phyloP scores from a whole-genome alignment of 805 yeast species.

The Candida nanaspora region DNA sequence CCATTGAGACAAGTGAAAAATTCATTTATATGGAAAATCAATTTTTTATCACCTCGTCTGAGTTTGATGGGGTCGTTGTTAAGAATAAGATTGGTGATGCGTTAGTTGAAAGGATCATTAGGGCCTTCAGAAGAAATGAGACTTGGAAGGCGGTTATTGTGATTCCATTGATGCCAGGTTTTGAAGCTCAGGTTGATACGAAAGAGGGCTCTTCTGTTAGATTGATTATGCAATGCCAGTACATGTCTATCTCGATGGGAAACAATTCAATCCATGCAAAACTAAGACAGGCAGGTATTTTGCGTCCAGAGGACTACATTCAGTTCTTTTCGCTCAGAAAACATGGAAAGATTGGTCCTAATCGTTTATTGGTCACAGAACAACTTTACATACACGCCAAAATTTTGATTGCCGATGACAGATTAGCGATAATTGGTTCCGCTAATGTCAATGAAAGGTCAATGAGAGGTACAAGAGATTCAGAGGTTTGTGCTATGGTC shows the following conservation, averaged over 20 bases:
- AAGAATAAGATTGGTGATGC: constrained; percentile 94
- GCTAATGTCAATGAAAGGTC: constrained; percentile 97
- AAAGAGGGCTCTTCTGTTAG: constrained; percentile 94
- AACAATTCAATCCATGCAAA: constrained; percentile 80
- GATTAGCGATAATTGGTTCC: constrained; percentile 91
- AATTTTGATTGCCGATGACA: constrained; percentile 84
- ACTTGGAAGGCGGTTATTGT: constrained; percentile 87
- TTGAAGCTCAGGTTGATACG: constrained; percentile 85
- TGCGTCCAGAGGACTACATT: constrained; percentile 79
- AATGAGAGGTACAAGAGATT: constrained; percentile 89
- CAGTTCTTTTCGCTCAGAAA: constrained; percentile 88
- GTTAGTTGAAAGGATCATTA: constrained; percentile 87
- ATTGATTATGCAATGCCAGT: constrained; percentile 94
- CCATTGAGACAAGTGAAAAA: constrained; percentile 88
- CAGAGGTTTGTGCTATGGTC: constrained; percentile 86
- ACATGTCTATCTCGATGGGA: constrained; percentile 88
- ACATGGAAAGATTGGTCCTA: constrained; percentile 89
- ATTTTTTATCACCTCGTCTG: constrained; percentile 87
- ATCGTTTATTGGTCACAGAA: constrained; percentile 71
- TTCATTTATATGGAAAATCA: constrained; percentile 94
- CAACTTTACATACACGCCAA: constrained; percentile 94
- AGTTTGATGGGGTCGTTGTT: constrained; percentile 74
- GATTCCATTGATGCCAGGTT: constrained; percentile 97
- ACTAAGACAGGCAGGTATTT: constrained; percentile 66
- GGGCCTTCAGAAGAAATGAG: constrained; percentile 72